phyloP scores from a whole-genome alignment of 208 protist genomes.

The Wallacemonas sp. region DNA sequence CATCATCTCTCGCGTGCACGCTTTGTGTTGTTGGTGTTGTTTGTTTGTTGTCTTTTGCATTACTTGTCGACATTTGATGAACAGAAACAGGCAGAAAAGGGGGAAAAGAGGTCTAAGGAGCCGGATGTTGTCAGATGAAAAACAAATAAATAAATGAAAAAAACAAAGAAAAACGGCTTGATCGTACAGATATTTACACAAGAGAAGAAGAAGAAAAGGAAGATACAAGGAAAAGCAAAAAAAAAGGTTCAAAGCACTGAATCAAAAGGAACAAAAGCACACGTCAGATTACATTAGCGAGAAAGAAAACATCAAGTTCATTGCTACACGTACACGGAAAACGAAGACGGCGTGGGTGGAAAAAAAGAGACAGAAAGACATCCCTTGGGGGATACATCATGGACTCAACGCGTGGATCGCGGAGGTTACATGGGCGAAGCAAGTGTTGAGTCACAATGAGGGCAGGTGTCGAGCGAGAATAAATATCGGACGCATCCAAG shows the following conservation, averaged over 20 bases:
- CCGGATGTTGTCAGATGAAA: not conserved
- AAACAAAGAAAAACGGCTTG: not conserved
- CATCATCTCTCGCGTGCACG: no score
- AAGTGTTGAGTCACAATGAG: no score
- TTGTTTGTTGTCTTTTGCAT: not conserved
- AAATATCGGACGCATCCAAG: conserved; percentile 17
- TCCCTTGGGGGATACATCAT: conserved; percentile 5
- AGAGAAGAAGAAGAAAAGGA: not conserved
- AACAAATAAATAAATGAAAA: conserved; percentile 20
- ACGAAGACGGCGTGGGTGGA: no score
- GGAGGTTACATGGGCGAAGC: no score
- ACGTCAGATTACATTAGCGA: not conserved
- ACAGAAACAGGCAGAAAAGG: not conserved
- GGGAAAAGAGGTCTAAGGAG: not conserved
- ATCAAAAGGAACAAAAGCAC: not conserved
- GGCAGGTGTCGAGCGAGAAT: no score
- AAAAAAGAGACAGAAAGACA: not conserved
- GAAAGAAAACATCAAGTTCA: not conserved
- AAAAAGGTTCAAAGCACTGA: not conserved
- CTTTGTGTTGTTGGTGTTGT: no score
- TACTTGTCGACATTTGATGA: not conserved
- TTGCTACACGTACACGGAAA: no score
- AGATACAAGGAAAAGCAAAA: conserved; percentile 8
- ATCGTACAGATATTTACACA: conserved; percentile 1
- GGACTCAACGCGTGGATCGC: no score